A percentile compares a stretch with the other conserved stretches of the same genome.
phyloP scores from a whole-genome alignment of 1,139 yeast species.

The Kluyveromyces marxianus region DNA sequence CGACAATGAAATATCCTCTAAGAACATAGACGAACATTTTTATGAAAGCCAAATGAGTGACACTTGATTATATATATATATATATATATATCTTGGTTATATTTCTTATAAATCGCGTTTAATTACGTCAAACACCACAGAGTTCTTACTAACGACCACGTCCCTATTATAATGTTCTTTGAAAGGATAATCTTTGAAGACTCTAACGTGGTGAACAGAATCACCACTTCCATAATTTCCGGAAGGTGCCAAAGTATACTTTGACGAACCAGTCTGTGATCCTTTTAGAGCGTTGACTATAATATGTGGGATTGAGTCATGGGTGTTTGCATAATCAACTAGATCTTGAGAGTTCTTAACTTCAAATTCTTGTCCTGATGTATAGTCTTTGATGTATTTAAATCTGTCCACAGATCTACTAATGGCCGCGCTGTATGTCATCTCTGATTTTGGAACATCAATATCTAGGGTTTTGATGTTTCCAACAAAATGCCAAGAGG shows the following conservation, averaged over 20 bases:
- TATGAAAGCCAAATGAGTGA: too few species aligned
- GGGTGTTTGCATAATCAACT: not conserved
- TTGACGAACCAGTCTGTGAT: conserved; percentile 42
- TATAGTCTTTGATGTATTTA: conserved; percentile 4
- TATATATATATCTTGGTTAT: too few species aligned
- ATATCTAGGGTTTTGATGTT: conserved; percentile 1
- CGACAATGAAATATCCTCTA: too few species aligned
- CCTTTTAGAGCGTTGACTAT: conserved; percentile 24
- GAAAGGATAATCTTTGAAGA: conserved; percentile 15
- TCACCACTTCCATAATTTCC: conserved; percentile 50
- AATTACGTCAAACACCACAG: conserved; percentile 8
- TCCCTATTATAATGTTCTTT: conserved; percentile 9
- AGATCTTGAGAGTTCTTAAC: not conserved
- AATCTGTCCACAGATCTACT: conserved; percentile 7
- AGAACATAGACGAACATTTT: too few species aligned
- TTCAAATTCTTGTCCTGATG: not conserved
- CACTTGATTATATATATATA: too few species aligned
- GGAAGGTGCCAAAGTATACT: conserved; percentile 36
- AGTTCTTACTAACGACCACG: conserved; percentile 12
- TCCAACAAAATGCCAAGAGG: conserved; percentile 9
- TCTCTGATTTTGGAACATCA: conserved; percentile 3
- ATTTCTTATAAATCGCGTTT: not conserved
- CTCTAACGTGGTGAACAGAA: conserved; percentile 33
- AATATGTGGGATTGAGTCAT: not conserved
- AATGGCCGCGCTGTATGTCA: conserved; percentile 8